These are phyloP conservation scores for Flaveria sonorensis DNA, from an alignment of 129 eudicot species.

Conservation along the genomic window DNA sequence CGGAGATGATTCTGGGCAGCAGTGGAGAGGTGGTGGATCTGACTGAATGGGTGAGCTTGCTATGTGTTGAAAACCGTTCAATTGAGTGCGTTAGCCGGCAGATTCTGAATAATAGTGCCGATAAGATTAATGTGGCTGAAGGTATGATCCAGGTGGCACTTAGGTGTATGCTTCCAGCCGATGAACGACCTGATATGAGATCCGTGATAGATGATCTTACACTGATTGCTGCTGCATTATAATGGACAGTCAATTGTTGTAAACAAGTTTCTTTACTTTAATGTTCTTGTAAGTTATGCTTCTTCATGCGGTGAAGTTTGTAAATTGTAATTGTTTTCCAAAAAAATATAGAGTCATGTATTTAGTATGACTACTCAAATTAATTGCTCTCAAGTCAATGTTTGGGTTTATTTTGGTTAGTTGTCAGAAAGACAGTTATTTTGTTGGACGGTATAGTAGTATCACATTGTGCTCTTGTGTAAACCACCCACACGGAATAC, in stretches of 20 bases:
- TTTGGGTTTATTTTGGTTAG: not conserved
- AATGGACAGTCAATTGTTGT: slow-evolving; percentile 14
- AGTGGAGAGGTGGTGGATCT: slow-evolving; percentile 60
- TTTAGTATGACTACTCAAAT: not conserved
- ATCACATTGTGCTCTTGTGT: too few species aligned
- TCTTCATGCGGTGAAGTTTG: slow-evolving; percentile 18
- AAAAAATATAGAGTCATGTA: slow-evolving; percentile 25
- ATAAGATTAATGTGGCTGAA: slow-evolving; percentile 41
- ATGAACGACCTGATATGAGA: slow-evolving; percentile 77
- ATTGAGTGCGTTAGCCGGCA: slow-evolving; percentile 49
- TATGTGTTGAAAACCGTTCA: slow-evolving; percentile 53
- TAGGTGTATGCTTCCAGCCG: slow-evolving; percentile 76
- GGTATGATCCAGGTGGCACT: slow-evolving; percentile 63
- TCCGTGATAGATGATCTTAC: slow-evolving; percentile 55
- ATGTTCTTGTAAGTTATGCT: slow-evolving; percentile 28
- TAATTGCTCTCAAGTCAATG: not conserved
- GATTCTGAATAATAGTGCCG: slow-evolving; percentile 28
- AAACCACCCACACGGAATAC: too few species aligned
- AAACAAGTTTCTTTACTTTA: slow-evolving; percentile 22
- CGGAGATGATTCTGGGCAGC: slow-evolving; percentile 54
- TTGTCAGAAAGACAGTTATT: not conserved
- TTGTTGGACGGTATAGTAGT: too few species aligned
- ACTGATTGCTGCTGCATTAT: slow-evolving; percentile 25
- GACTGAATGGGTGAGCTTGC: slow-evolving; percentile 73
- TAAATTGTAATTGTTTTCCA: not conserved